Conservation (phyloP, 345 rosid genomes). For the Reutealis trisperma region DNA sequence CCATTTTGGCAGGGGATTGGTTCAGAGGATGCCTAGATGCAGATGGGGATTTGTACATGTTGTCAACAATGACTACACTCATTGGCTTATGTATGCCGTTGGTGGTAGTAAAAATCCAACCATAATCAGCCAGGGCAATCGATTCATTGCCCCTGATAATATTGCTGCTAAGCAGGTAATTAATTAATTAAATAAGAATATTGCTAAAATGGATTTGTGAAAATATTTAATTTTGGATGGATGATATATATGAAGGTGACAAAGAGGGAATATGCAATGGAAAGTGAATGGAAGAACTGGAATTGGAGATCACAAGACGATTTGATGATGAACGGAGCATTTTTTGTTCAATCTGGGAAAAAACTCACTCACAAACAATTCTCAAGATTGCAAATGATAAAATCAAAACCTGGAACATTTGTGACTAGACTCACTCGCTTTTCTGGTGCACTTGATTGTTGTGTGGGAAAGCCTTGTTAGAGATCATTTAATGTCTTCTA, state of each 20-base stretch:
- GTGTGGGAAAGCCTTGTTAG: constrained; percentile 38
- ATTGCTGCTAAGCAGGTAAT: constrained; percentile 44
- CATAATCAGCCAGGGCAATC: constrained; percentile 72
- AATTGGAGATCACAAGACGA: constrained; percentile 45
- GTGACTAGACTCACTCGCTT: constrained; percentile 36
- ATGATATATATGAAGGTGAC: constrained; percentile 45
- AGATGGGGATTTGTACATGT: constrained; percentile 64
- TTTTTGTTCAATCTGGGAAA: constrained; percentile 35
- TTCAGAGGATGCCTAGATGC: constrained; percentile 78
- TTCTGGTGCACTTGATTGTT: constrained; percentile 33
- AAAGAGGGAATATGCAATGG: constrained; percentile 40
- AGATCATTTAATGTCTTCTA: background rate
- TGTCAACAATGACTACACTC: constrained; percentile 78
- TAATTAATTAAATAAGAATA: background rate
- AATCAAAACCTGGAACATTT: constrained; percentile 29
- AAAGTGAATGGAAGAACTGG: constrained; percentile 45
- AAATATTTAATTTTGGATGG: no score
- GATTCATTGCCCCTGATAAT: constrained; percentile 70
- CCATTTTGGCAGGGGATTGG: constrained; percentile 65
- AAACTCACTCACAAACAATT: background rate
- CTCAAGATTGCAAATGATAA: constrained; percentile 28
- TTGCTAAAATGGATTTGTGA: no score
- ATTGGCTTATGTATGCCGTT: constrained; percentile 69
- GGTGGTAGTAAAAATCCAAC: constrained; percentile 68
- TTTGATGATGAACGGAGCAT: constrained; percentile 46